Conservation (phyloP, 805 yeast genomes). For the Teunomyces stri region DNA sequence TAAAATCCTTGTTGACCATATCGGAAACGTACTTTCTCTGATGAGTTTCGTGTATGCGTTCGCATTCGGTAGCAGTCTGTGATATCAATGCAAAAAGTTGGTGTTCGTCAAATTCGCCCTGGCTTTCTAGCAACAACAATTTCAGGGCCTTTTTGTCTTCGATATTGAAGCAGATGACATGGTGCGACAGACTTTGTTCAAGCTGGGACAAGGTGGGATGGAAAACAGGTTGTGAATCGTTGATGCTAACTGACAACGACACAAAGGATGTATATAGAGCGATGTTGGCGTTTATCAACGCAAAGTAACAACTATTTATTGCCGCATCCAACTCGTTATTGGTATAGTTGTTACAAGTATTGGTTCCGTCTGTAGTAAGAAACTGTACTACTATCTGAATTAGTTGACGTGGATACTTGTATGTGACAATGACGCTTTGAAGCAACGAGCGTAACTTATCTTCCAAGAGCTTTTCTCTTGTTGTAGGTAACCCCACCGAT, state of each 20-base stretch:
- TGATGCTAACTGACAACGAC: conserved; percentile 48
- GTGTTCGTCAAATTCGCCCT: conserved; percentile 63
- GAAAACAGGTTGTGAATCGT: conserved; percentile 25
- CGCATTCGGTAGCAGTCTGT: conserved; percentile 47
- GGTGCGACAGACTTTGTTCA: conserved; percentile 51
- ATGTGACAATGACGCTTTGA: conserved; percentile 56
- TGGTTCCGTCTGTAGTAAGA: conserved; percentile 26
- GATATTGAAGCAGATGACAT: conserved; percentile 61
- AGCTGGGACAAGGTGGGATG: conserved; percentile 50
- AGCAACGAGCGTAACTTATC: conserved; percentile 65
- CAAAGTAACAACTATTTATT: conserved; percentile 69
- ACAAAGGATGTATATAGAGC: conserved; percentile 63
- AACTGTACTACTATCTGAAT: conserved; percentile 44
- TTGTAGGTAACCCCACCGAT: conserved; percentile 65
- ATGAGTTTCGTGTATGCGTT: conserved; percentile 40
- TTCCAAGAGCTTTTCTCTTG: conserved; percentile 76
- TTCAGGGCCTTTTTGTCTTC: conserved; percentile 50
- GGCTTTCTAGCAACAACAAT: conserved; percentile 67
- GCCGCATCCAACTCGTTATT: conserved; percentile 62
- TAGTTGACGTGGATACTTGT: conserved; percentile 72
- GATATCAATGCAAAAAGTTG: conserved; percentile 55
- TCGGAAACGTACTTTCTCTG: conserved; percentile 47
- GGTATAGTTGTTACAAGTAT: conserved; percentile 19
- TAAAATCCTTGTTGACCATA: conserved; percentile 51
- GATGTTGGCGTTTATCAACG: conserved; percentile 78